Conservation (phyloP, 2,329 filamentous ascomycete species). For the Talaromyces albobiverticillius region DNA sequence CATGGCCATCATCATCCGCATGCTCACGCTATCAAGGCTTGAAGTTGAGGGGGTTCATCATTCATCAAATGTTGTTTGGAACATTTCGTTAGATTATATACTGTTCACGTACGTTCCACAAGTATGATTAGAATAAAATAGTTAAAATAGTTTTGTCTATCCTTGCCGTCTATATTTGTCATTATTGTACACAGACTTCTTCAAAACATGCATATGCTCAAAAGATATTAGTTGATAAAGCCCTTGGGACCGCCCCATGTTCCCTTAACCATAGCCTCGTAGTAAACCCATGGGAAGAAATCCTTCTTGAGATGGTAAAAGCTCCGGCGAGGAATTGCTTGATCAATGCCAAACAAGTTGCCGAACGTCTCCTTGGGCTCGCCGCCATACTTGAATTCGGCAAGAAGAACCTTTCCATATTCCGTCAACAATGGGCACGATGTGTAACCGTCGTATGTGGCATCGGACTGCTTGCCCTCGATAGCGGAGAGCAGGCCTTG, state of each 20-base stretch:
- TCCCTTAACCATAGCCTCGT: slow-evolving; percentile 59
- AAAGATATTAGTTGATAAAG: slow-evolving; percentile 24
- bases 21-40: background rate
- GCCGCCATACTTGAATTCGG: slow-evolving; percentile 65
- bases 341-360: slow-evolving; percentile 55
- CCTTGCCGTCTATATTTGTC: background rate
- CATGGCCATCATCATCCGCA: slow-evolving; percentile 14
- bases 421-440: slow-evolving; percentile 55
- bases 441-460: slow-evolving; percentile 54
- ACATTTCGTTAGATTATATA: too few relatives aligned
- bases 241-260: slow-evolving; percentile 62
- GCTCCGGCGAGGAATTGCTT: slow-evolving; percentile 52
- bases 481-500: slow-evolving; percentile 46
- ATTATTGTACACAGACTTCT: background rate
- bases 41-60: background rate
- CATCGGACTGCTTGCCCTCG: slow-evolving; percentile 46
- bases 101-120: too few relatives aligned
- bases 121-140: too few relatives aligned
- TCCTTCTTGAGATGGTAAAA: slow-evolving; percentile 66
- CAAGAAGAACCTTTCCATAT: slow-evolving; percentile 62
- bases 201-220: background rate
- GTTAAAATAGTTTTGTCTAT: background rate
- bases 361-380: slow-evolving; percentile 63
- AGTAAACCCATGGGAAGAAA: slow-evolving; percentile 67
- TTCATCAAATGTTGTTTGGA: too few relatives aligned